Conservation (phyloP, 2,329 filamentous ascomycete genomes). For the Bimuria novae-zelandiae region DNA sequence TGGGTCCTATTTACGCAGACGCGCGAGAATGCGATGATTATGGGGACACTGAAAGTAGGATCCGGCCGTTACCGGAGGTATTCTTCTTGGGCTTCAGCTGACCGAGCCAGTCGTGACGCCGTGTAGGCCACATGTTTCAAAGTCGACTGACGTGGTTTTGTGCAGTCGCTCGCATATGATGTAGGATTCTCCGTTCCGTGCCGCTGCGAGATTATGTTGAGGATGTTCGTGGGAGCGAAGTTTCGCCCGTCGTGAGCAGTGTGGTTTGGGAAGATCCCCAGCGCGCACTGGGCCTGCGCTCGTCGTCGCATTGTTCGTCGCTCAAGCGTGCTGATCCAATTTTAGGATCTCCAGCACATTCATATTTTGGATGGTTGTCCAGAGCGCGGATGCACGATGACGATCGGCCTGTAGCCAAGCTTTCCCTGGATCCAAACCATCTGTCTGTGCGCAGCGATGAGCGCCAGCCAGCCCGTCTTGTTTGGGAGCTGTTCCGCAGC, state of each 20-base stretch:
- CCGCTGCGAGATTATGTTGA: neutral
- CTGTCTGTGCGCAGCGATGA: conserved; percentile 1
- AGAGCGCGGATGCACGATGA: conserved; percentile 3
- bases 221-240: neutral
- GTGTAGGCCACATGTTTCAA: neutral
- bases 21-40: neutral
- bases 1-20: neutral
- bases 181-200: neutral
- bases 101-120: neutral
- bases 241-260: neutral
- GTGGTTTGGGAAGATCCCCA: neutral
- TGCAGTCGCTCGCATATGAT: neutral
- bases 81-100: neutral
- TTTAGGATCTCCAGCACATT: neutral
- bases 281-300: neutral
- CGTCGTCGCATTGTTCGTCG: neutral
- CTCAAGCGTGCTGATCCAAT: neutral
- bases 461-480: neutral
- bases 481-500: neutral
- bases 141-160: neutral
- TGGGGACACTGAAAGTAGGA: neutral
- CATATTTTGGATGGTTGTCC: neutral
- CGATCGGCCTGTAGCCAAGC: conserved; percentile 4
- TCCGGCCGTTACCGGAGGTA: conserved; percentile 4
- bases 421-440: neutral